A percentile compares a stretch with the other conserved stretches of the same genome.
Conservation (phyloP, 805 yeast species). For the Wickerhamiella alocasiicola region DNA sequence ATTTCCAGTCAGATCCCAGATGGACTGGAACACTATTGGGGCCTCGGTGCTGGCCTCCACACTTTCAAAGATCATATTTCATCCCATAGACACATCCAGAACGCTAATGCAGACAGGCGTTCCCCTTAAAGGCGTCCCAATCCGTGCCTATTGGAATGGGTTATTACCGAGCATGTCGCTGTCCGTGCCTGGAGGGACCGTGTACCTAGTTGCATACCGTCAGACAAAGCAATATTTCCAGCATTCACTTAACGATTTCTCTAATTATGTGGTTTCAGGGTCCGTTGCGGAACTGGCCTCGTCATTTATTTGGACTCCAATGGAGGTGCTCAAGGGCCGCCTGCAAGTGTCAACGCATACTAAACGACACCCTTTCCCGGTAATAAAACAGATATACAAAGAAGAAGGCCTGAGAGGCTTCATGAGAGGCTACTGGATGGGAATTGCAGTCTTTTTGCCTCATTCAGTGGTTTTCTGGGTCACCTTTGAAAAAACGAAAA, state of each 20-base stretch:
- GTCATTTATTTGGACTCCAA: constrained; percentile 33
- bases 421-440: constrained; percentile 57
- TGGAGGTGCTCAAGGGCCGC: constrained; percentile 36
- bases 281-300: constrained; percentile 31
- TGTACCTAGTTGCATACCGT: constrained; percentile 32
- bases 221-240: constrained; percentile 29
- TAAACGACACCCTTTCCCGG: constrained; percentile 13
- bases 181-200: constrained; percentile 33
- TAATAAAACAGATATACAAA: constrained; percentile 31
- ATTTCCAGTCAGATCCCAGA: constrained; percentile 12
- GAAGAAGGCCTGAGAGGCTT: constrained; percentile 67
- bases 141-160: constrained; percentile 32
- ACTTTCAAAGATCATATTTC: constrained; percentile 30
- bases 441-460: constrained; percentile 32
- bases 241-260: constrained; percentile 27
- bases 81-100: constrained; percentile 33
- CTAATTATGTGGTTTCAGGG: constrained; percentile 30
- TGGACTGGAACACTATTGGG: constrained; percentile 30
- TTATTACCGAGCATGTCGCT: constrained; percentile 29
- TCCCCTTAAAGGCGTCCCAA: constrained; percentile 28
- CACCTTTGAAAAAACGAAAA: constrained; percentile 24
- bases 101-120: constrained; percentile 33
- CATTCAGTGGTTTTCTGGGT: constrained; percentile 35
- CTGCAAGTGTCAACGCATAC: constrained; percentile 27
- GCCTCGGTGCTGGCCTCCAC: constrained; percentile 32